A percentile compares a stretch with the other conserved stretches of the same genome.
Conservation (phyloP, 1,139 yeast species). For the Pichia cactophila region DNA sequence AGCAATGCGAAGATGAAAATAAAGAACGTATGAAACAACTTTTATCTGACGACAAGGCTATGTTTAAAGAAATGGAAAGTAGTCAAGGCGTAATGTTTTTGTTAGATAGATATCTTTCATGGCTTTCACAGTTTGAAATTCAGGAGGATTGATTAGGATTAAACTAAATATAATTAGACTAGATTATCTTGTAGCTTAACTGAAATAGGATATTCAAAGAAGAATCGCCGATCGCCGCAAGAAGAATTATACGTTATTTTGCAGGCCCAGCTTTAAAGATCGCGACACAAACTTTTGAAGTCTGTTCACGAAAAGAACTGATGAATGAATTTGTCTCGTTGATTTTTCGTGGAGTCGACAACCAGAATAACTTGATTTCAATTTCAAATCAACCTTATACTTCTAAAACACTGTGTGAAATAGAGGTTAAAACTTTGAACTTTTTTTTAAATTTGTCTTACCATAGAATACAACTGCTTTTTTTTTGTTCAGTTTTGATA, state of each 20-base stretch:
- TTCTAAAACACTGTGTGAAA: background rate
- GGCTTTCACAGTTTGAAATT: constrained; percentile 26
- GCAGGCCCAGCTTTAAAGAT: no score
- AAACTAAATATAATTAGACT: background rate
- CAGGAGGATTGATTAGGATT: background rate
- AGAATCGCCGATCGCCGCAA: background rate
- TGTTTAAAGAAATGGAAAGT: constrained; percentile 9
- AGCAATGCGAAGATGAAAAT: constrained; percentile 9
- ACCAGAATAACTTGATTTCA: background rate
- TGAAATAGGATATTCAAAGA: no score
- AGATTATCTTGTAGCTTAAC: no score
- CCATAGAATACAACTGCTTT: background rate
- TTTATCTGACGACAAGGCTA: constrained; percentile 7
- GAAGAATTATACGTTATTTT: no score
- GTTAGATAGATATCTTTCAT: constrained; percentile 24
- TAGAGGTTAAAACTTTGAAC: no score
- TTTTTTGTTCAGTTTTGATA: background rate
- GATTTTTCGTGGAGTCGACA: background rate
- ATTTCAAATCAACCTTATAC: no score
- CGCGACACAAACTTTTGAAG: background rate
- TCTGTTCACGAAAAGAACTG: background rate
- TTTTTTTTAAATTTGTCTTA: background rate
- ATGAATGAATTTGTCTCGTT: background rate
- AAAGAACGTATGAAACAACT: constrained; percentile 2
- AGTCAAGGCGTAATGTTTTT: constrained; percentile 18